A percentile compares a stretch with the other conserved stretches of the same genome.
Evolutionary conservation across 768 basidiomycete genomes (phyloP).

Genomic region (Rhodotorula diobovata): DNA sequence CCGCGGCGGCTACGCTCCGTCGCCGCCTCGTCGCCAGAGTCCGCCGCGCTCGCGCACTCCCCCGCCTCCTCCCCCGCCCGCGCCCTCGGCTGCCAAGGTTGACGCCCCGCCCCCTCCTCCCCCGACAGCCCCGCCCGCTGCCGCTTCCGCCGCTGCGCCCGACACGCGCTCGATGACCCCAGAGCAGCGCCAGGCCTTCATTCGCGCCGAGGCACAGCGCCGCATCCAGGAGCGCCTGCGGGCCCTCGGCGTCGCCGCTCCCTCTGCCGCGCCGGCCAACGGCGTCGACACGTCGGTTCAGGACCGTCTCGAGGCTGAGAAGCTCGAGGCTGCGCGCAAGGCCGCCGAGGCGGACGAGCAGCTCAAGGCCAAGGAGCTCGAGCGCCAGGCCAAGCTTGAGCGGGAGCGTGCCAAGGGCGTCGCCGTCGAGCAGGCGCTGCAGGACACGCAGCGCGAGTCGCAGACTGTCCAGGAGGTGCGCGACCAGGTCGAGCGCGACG

Average conservation of each 20-base stretch:
- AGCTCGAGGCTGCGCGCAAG: conserved; percentile 85
- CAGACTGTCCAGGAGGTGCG: conserved; percentile 31
- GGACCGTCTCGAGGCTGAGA: conserved; percentile 76
- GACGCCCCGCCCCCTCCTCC: conserved; percentile 51
- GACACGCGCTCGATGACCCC: conserved; percentile 72
- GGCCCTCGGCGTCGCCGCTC: conserved; percentile 67
- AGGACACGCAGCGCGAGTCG: conserved; percentile 22
- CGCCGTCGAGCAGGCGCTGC: conserved; percentile 33
- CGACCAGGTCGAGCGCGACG: conserved; percentile 23
- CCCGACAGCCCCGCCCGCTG: conserved; percentile 50
- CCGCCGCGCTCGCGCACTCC: conserved; percentile 38
- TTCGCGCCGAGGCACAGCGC: conserved; percentile 71
- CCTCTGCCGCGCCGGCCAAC: conserved; percentile 50
- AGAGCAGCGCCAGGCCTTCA: conserved; percentile 72
- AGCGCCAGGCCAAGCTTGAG: conserved; percentile 68
- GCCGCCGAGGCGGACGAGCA: conserved; percentile 68
- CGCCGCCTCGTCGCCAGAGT: conserved; percentile 51
- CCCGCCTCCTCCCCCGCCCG: conserved; percentile 34
- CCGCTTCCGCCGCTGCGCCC: conserved; percentile 47
- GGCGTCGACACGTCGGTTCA: conserved; percentile 72
- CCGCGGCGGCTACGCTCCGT: conserved; percentile 50
- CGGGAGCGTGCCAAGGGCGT: conserved; percentile 51
- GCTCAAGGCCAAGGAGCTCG: conserved; percentile 70
- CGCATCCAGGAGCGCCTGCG: conserved; percentile 79
- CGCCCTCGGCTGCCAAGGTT: conserved; percentile 18